Percentiles rank a stretch among this genome's conserved stretches.
Conservation (phyloP, 2,329 filamentous ascomycete genomes). For the Penicillium crustosum region DNA sequence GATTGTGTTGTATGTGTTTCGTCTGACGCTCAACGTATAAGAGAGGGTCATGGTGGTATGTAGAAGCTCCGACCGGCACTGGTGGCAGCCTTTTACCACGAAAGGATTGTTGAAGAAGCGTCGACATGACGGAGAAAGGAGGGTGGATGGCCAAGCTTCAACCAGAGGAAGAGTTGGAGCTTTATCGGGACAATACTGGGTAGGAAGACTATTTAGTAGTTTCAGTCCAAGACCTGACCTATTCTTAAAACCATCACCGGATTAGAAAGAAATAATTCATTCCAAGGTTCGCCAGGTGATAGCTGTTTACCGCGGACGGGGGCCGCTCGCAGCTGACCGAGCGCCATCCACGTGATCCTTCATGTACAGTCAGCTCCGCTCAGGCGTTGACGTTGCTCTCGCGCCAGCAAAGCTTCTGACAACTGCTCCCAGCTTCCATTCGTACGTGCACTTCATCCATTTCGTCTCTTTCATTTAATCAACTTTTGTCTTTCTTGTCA, state of each 20-base stretch:
- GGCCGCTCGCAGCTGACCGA: slow-evolving; percentile 7
- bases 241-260: slow-evolving; percentile 1
- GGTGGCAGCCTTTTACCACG: slow-evolving; percentile 27
- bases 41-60: slow-evolving; percentile 44
- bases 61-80: slow-evolving; percentile 32
- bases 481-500: slow-evolving; percentile 10
- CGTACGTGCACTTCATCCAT: slow-evolving; percentile 24
- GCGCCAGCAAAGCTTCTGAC: slow-evolving; percentile 30
- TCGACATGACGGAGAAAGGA: slow-evolving; percentile 30
- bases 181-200: not conserved
- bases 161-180: not conserved
- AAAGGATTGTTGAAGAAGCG: slow-evolving; percentile 24
- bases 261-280: not conserved
- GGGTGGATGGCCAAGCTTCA: not conserved
- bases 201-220: not conserved
- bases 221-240: not conserved
- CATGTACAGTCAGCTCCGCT: slow-evolving; percentile 23
- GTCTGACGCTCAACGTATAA: slow-evolving; percentile 54
- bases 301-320: slow-evolving; percentile 2
- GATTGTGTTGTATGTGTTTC: slow-evolving; percentile 55
- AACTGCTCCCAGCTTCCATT: slow-evolving; percentile 27
- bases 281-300: not conserved
- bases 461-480: slow-evolving; percentile 21
- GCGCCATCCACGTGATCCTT: slow-evolving; percentile 21
- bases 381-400: slow-evolving; percentile 29